Evolutionary conservation across 1,284 basidiomycete genomes (phyloP), one percentile per base, ranked within the genome.

Genomic region (Heterobasidion irregulare): DNA sequence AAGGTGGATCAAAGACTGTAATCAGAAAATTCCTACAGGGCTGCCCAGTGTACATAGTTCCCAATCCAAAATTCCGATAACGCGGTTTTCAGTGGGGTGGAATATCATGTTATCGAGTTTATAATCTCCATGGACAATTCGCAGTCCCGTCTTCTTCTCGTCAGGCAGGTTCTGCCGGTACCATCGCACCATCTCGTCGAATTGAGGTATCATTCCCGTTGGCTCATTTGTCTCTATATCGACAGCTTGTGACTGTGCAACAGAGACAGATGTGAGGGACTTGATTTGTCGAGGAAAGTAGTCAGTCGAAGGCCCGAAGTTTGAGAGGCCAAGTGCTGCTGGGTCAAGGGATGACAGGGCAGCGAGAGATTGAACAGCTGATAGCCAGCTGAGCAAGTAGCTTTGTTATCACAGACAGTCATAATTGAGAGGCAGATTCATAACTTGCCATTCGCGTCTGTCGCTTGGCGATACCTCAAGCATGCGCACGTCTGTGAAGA

Each of bases 1-100:
- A 18, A 36, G 2, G 4, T 26, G 26, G 26, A 6, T 26, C 26
- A 26, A 16, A 13, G 5, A 35, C 56, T 45, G 49, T 41, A 13
- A 19, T 0, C 12, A 33, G 15, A 32, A 9, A 12, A 49, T 32
- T 70, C 78, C 47, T 65, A 91, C 85, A 35, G 89, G 88, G 63
- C 87, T 92, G 8, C 93, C 93, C 15, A 97, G 77, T 1, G 96
- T 98, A 64, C 92, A 95, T 43, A 98, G 73, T 67, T 98, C 95
- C 95, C 95, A 98, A 68, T 98, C 95, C 50, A 98, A 73, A 47
- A 98, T 93, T 2, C 92, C 95, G 63, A 98, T 94, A 1, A 98
- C 94, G 48, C 83, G 76, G 57, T 94, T 92, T 70, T 97, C 87
- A 2, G 87, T 94, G 0, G 91, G 89, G 66, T 98, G 94, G 72